phyloP scores from a whole-genome alignment of 305 asterid species.

The Fraxinus xanthoxyloides region DNA sequence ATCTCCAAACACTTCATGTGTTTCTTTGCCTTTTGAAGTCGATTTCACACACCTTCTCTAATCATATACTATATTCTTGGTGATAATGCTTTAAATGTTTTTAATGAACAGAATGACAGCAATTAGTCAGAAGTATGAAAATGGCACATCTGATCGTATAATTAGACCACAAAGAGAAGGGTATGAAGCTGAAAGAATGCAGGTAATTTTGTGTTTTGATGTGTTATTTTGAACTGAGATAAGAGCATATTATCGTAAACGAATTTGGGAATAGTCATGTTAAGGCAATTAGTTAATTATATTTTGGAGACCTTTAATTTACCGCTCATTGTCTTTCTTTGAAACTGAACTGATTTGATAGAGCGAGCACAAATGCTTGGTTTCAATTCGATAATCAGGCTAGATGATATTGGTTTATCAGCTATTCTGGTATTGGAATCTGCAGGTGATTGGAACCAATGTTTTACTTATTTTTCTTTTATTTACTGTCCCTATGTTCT shows the following conservation, averaged over 20 bases:
- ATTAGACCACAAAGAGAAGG: constrained; percentile 60
- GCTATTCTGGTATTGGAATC: neutral
- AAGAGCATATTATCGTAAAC: neutral
- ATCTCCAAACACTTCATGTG: neutral
- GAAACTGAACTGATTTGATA: neutral
- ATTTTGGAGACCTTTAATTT: neutral
- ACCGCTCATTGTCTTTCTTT: constrained; percentile 1
- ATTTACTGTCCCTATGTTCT: neutral
- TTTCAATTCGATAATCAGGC: constrained; percentile 7
- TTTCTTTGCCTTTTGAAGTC: neutral
- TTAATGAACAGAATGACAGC: constrained; percentile 54
- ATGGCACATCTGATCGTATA: constrained; percentile 62
- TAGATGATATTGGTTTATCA: constrained; percentile 3
- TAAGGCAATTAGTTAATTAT: constrained; percentile 5
- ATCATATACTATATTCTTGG: neutral
- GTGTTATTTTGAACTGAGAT: constrained; percentile 6
- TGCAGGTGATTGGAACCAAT: neutral
- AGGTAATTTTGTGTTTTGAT: constrained; percentile 42
- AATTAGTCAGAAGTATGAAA: constrained; percentile 55
- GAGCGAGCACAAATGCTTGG: neutral
- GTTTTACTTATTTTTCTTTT: neutral
- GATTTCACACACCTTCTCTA: constrained; percentile 5
- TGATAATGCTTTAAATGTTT: constrained; percentile 18
- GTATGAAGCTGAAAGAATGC: constrained; percentile 55
- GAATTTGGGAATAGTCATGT: constrained; percentile 7